Percentiles rank a stretch among this genome's conserved stretches.
Conservation (phyloP, 345 rosid genomes). For the Ricinus communis region DNA sequence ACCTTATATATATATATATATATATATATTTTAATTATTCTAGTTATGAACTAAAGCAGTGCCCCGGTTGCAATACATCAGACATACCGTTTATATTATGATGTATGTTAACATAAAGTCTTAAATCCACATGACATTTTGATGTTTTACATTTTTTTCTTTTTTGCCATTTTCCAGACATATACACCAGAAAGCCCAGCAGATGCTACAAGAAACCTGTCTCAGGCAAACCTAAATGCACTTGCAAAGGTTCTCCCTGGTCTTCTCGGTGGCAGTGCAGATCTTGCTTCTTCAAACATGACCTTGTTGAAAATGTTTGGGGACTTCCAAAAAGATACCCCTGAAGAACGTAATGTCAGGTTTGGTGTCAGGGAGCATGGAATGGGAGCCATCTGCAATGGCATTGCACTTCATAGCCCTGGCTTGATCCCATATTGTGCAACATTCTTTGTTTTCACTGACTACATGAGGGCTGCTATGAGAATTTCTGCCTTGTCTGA, state of each 20-base stretch:
- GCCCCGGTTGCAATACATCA: not conserved
- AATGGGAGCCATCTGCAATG: slow-evolving; percentile 97
- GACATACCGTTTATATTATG: not conserved
- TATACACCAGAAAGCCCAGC: slow-evolving; percentile 87
- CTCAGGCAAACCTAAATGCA: slow-evolving; percentile 86
- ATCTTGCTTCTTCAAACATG: slow-evolving; percentile 98
- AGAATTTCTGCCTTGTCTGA: slow-evolving; percentile 84
- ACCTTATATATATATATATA: no score
- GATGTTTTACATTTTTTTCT: slow-evolving; percentile 11
- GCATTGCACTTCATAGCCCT: slow-evolving; percentile 87
- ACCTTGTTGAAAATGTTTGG: slow-evolving; percentile 86
- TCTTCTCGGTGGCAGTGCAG: slow-evolving; percentile 97
- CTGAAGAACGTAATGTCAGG: slow-evolving; percentile 85
- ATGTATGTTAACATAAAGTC: not conserved
- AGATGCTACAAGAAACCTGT: slow-evolving; percentile 92
- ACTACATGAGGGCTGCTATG: slow-evolving; percentile 99
- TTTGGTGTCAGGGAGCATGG: slow-evolving; percentile 98
- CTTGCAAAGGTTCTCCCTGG: slow-evolving; percentile 82
- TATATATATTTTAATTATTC: not conserved
- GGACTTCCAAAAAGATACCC: slow-evolving; percentile 87
- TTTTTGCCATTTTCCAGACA: slow-evolving; percentile 46
- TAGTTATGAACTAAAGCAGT: not conserved
- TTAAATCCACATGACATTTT: slow-evolving; percentile 14
- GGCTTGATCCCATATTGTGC: slow-evolving; percentile 97
- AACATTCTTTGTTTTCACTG: slow-evolving; percentile 99